These are phyloP conservation scores for Alternaria ethzedia DNA, from an alignment of 2,329 filamentous ascomycete genomes.

Conservation along the genomic window DNA sequence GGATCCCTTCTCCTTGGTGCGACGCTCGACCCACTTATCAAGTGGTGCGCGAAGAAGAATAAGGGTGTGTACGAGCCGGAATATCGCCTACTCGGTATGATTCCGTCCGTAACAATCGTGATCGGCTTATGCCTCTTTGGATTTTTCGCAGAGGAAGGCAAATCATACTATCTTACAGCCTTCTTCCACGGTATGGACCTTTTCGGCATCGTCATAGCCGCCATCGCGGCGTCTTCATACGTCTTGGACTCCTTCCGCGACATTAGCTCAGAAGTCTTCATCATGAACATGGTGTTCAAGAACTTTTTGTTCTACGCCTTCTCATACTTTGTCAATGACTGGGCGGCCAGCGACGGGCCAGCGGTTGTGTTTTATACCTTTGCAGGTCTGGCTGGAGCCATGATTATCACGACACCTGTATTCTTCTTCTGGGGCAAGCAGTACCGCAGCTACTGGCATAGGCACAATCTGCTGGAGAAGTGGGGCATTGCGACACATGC, in stretches of 20 bases:
- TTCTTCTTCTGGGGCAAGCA: constrained; percentile 46
- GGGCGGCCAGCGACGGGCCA: constrained; percentile 46
- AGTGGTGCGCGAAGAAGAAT: constrained; percentile 57
- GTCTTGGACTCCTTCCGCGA: constrained; percentile 50
- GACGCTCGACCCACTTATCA: constrained; percentile 48
- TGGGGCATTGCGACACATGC: constrained; percentile 43
- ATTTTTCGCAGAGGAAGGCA: constrained; percentile 33
- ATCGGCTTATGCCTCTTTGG: constrained; percentile 52
- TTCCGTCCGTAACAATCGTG: constrained; percentile 43
- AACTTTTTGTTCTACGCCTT: constrained; percentile 55
- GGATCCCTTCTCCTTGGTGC: constrained; percentile 21
- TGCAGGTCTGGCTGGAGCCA: constrained; percentile 31
- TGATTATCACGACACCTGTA: constrained; percentile 37
- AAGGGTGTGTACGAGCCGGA: constrained; percentile 62
- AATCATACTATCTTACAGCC: constrained; percentile 38
- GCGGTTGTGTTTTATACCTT: constrained; percentile 49
- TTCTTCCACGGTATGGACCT: constrained; percentile 44
- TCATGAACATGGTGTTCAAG: constrained; percentile 54
- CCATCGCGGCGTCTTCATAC: constrained; percentile 45
- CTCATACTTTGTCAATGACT: constrained; percentile 53
- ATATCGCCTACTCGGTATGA: constrained; percentile 53
- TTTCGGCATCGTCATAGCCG: constrained; percentile 43
- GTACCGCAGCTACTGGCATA: constrained; percentile 44
- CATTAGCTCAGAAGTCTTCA: constrained; percentile 53
- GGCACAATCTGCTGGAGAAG: constrained; percentile 42